Evolutionary conservation across 768 basidiomycete species (phyloP).

Genomic region (Mycena amicta): DNA sequence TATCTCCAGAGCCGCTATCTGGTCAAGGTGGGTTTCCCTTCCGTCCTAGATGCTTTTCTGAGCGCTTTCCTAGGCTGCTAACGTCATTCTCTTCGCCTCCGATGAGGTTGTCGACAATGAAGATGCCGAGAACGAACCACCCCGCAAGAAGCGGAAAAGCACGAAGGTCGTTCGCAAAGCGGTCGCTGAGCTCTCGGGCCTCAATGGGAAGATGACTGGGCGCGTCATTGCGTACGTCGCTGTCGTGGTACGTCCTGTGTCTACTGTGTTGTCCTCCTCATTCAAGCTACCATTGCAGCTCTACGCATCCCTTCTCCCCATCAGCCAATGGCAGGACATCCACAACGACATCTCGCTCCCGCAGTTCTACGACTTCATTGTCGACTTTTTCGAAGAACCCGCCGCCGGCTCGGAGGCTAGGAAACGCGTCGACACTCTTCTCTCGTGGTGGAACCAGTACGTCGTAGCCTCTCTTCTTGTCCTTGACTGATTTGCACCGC

Average conservation of each 20-base stretch:
- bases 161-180: slow-evolving; percentile 4
- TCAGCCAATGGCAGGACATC: not conserved
- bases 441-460: slow-evolving; percentile 16
- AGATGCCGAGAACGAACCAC: slow-evolving; percentile 7
- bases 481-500: too few relatives aligned
- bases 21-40: not conserved
- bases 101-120: not conserved
- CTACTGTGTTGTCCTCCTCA: not conserved
- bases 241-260: not conserved
- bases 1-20: slow-evolving; percentile 14
- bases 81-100: not conserved
- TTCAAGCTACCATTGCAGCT: not conserved
- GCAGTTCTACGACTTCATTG: slow-evolving; percentile 11
- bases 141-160: not conserved
- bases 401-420: not conserved
- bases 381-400: slow-evolving; percentile 12
- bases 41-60: not conserved
- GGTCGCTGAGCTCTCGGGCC: slow-evolving; percentile 4
- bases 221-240: slow-evolving; percentile 12
- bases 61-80: not conserved
- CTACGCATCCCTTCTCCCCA: not conserved
- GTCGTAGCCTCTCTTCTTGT: too few relatives aligned
- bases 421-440: slow-evolving; percentile 1
- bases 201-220: slow-evolving; percentile 15
- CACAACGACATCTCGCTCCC: slow-evolving; percentile 3